Base-by-base conservation (phyloP, 2,329 filamentous ascomycete genomes). In the Byssochlamys sp. region DNA sequence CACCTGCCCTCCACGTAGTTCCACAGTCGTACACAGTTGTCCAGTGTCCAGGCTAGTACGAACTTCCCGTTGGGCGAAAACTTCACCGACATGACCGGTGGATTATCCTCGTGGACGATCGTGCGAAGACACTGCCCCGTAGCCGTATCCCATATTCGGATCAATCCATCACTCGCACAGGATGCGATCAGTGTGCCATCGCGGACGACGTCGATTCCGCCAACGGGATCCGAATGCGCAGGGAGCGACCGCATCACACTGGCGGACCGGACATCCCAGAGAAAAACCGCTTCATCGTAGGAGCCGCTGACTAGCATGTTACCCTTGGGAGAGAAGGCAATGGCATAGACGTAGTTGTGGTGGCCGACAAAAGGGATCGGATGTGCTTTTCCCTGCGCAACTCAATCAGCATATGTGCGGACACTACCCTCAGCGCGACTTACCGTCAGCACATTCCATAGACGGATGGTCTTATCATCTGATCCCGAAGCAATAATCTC, bases 321-420 rank as follows among this genome's bases (percentile, higher is more conserved):
- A 26, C 94, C 94, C 72, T 96, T 97, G 1, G 94, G 94, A n/a
- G 90, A 92, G 73, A 97, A 97, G 4, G 91, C 91, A 33, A 99
- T 79, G 54, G 88, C 90, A 74, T 95, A 96, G 31, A 99, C 87
- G 73, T 97, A 97, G 74, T 95, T 97, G 73, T 96, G 91, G 67
- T 99, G 94, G 2, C 94, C 92, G 26, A 88, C 80, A 63, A 97
- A 78, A 1, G 82, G 80, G 25, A 77, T 80, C 0, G 81, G 80
- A 56, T 85, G 80, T 28, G 81, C 77, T 67, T 82, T 80, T 19
- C 82, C 83, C 61, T 78, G 54, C 12, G 31, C 39, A 28, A 45
- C n/a, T 55, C 29, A n/a, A 48, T 35, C 29, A 52, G 29, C 54
- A 52, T 25, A 52, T 50, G 28, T 19, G 5, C n/a, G 19, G n/a